Evolutionary conservation across 2,329 filamentous ascomycete genomes (phyloP), one percentile per base, ranked within the genome.

Genomic region (Colletotrichum noveboracense): DNA sequence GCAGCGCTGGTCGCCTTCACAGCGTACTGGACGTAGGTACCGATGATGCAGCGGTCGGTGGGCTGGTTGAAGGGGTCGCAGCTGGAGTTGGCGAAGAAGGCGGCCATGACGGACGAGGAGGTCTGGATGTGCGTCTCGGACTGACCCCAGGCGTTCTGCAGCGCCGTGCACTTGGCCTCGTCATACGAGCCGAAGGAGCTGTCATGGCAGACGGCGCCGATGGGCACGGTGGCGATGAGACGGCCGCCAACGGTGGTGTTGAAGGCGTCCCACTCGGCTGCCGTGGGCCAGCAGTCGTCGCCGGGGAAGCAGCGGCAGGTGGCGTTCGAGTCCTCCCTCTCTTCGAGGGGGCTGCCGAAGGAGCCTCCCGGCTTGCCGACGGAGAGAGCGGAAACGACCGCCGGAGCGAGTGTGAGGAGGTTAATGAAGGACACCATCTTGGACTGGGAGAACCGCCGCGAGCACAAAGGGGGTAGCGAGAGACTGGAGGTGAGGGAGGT

Each of bases 251-350:
- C 81, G 3, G 89, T 88, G 32, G 80, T 60, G 79, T 92, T 92
- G 76, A 92, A 85, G 4, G 78, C 68, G 9, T 80, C 77, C 90
- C 90, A 92, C n/a, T 81, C 79, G 7, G 77, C 66, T 4, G 74
- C 30, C 0, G 83, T 83, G 1, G 91, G 91, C 91, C 91, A 92
- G 79, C 87, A 89, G 1, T 78, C 36, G 66, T 91, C 89, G 18
- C 86, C 86, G 2, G 90, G 89, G 38, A 88, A 86, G 80, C 86
- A 90, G 21, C 86, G 85, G 80, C 89, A 90, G 14, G 32, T 7
- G n/a, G 62, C 30, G 64, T 48, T 52, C 6, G 43, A 21, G 43
- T 52, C 43, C n/a, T 52, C 64, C 16, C 34, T 65, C 24, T 67
- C 55, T 43, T 34, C 18, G 62, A 55, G 30, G 8, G 26, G 9